Evolutionary conservation across 306 rosid species (phyloP), one percentile per base, ranked within the genome.

Genomic region (Dryas octopetala): DNA sequence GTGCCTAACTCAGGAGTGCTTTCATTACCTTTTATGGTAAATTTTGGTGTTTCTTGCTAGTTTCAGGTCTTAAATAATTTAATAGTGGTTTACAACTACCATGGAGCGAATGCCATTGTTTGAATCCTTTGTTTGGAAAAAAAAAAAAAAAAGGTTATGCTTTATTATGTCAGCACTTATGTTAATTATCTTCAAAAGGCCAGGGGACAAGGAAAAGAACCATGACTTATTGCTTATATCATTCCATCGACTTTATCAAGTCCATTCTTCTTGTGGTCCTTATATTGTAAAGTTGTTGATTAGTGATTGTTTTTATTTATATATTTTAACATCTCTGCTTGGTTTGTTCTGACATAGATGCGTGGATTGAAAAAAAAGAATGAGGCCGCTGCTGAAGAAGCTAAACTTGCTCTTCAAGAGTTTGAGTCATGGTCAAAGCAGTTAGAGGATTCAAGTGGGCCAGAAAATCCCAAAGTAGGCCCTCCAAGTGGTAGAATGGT

Each of bases 1-100:
- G 86, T 81, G 78, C 96, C 97, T 54, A 80, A 82, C 62, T 83
- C 97, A 1, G 99, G 99, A 80, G 64, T 95, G 82, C 92, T 89
- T 71, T 83, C 93, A 51, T 89, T 95, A 61, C 93, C 95, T 75
- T 95, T 95, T 85, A 92, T 95, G 97, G 99, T 92, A 88, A 79
- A 62, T 40, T 68, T 76, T 73, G 64, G 51, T 23, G 50, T 54
- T 79, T 71, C 76, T 77, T 40, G 43, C 75, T 71, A 41, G 13
- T 48, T 57, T 73, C 9, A 15, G 15, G 16, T 73, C 52, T 66
- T 45, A 71, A 59, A 76, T 38, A 53, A 38, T 57, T 43, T 50
- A 15, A 54, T 68, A 19, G 55, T 45, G 48, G 17, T 80, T 64
- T 6, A 62, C 45, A 57, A 48, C 58, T 17, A 44, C 26, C 66